Conservation (phyloP, 345 rosid species). For the Rhodamnia rubescens region DNA sequence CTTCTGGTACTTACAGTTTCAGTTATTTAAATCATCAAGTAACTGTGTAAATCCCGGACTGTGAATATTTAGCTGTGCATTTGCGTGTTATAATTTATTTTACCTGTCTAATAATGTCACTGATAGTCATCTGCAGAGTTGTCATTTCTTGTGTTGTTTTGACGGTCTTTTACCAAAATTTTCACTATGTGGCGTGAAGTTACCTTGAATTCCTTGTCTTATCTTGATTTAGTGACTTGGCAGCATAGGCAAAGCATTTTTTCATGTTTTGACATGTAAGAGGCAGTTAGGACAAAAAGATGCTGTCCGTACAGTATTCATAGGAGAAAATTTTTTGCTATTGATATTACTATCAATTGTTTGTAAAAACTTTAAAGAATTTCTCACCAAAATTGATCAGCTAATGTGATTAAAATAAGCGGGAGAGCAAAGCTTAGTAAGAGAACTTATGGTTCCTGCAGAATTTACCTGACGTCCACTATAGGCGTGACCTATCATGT, state of each 20-base stretch:
- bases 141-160: neutral
- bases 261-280: neutral
- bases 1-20: conserved; percentile 44
- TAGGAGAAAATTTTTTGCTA: neutral
- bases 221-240: neutral
- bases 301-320: neutral
- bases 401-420: neutral
- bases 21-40: neutral
- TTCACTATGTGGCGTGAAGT: neutral
- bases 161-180: neutral
- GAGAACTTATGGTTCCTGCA: neutral
- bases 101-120: neutral
- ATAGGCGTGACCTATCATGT: neutral
- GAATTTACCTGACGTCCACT: neutral
- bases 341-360: neutral
- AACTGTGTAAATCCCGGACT: neutral
- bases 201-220: neutral
- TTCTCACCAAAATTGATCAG: neutral
- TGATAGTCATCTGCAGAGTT: neutral
- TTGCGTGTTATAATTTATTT: neutral
- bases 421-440: neutral
- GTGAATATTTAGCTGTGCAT: neutral
- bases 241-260: neutral
- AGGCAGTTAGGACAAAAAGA: neutral
- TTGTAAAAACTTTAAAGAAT: neutral